Base-by-base conservation (phyloP, 2,329 filamentous ascomycete species). In the Epichloe baconii region DNA sequence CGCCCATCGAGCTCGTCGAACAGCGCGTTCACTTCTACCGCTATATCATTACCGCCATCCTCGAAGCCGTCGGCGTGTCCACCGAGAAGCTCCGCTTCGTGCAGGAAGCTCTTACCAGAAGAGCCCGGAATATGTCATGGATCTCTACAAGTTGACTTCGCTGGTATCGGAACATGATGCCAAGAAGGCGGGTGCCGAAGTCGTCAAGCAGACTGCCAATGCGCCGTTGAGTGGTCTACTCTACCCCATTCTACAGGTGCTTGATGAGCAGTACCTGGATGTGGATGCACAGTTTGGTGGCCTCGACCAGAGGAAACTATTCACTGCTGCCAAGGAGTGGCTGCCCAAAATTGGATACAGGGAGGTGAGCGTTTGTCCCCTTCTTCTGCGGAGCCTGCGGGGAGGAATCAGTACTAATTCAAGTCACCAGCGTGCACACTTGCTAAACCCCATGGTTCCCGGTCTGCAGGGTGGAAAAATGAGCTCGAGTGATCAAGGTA, bases 121-220 rank as follows among this genome's bases (percentile, higher is more conserved):
- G 61, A 77, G 67, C 52, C 64, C 75, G 23, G 76, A 82, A 42
- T 97, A 96, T 71, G 80, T 83, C 54, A 93, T 95, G 86, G 91
- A 97, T 64, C 70, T 95, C 36, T 91, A 90, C 71, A 82, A 85
- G 63, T 66, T 97, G 57, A 78, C 77, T 44, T 79, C 79, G 3
- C 68, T 87, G 49, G 79, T 85, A 5, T 83, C 83, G 14, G 82
- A 89, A 68, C 82, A 90, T 63, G 83, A 93, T 62, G 88, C 89
- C 15, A 88, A 89, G 69, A 93, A 88, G 69, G 90, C 91, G 0
- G 91, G 91, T 40, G 86, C 88, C 2, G 93, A 97, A 68, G 81
- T 97, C 7, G 91, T 98, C 57, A 97, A 97, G 76, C 89, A 97
- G 72, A 82, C 85, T 3, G 78, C 80, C 52, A 89, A 91, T 61